phyloP scores from a whole-genome alignment of 2,329 filamentous ascomycete genomes.

The Cercospora brassicicola region DNA sequence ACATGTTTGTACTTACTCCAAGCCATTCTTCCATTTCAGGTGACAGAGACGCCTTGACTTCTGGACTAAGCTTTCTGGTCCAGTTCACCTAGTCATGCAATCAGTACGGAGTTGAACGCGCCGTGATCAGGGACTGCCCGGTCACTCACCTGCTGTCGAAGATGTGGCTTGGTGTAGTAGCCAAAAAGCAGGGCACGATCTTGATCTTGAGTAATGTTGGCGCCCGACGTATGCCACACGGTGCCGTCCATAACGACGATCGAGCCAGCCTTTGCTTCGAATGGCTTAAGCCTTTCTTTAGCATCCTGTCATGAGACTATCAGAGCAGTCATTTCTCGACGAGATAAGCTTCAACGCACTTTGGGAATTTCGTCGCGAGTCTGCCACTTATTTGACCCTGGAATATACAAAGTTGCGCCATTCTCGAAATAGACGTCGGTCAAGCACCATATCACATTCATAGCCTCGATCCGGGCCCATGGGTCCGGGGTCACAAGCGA shows the following conservation, averaged over 20 bases:
- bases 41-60: constrained; percentile 13
- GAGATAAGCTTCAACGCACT: background rate
- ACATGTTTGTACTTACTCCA: background rate
- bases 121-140: background rate
- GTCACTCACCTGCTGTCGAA: background rate
- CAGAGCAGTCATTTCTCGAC: background rate
- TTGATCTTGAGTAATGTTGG: constrained; percentile 15
- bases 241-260: constrained; percentile 21
- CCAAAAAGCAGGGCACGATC: constrained; percentile 19
- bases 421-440: background rate
- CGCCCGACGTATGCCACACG: constrained; percentile 19
- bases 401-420: background rate
- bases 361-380: background rate
- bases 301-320: background rate
- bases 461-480: background rate
- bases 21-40: constrained; percentile 12
- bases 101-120: background rate
- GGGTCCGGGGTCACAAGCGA: background rate
- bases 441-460: background rate
- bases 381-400: background rate
- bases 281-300: constrained; percentile 9
- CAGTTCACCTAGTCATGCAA: constrained; percentile 19
- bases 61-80: constrained; percentile 16
- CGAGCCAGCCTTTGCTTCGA: constrained; percentile 18
- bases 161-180: constrained; percentile 9